Percentiles rank a stretch among this genome's conserved stretches.
Conservation (phyloP, 2,329 filamentous ascomycete species). For the Hymenoscyphus infarciens region DNA sequence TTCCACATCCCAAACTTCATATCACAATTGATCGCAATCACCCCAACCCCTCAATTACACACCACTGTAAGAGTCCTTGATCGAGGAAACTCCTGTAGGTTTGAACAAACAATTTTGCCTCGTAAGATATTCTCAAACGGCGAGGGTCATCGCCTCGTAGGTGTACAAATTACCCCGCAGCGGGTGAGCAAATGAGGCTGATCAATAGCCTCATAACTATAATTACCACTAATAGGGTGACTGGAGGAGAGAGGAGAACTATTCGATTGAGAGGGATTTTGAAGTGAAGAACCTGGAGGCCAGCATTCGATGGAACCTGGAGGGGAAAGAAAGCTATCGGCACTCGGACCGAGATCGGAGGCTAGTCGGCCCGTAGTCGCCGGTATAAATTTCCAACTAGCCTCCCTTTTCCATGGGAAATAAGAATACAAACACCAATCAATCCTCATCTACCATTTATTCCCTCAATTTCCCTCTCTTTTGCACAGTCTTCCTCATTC, state of each 20-base stretch:
- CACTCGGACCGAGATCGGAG: neutral
- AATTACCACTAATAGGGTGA: neutral
- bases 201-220: neutral
- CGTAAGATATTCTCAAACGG: no score
- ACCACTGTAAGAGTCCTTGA: no score
- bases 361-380: neutral
- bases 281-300: no score
- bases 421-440: neutral
- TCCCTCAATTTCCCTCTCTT: neutral
- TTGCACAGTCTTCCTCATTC: neutral
- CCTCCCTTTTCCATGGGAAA: neutral
- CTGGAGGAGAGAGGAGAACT: neutral
- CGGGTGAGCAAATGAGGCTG: conserved; percentile 2
- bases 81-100: no score
- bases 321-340: neutral
- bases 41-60: no score
- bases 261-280: neutral
- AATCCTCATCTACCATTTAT: neutral
- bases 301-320: no score
- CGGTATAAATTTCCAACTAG: neutral
- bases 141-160: conserved; percentile 2
- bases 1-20: no score
- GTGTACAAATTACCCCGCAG: conserved; percentile 2
- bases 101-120: no score
- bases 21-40: no score